Percentiles rank a stretch among this genome's conserved stretches.
phyloP scores from a whole-genome alignment of 441 rosid genomes.

The Jatropha multifida region DNA sequence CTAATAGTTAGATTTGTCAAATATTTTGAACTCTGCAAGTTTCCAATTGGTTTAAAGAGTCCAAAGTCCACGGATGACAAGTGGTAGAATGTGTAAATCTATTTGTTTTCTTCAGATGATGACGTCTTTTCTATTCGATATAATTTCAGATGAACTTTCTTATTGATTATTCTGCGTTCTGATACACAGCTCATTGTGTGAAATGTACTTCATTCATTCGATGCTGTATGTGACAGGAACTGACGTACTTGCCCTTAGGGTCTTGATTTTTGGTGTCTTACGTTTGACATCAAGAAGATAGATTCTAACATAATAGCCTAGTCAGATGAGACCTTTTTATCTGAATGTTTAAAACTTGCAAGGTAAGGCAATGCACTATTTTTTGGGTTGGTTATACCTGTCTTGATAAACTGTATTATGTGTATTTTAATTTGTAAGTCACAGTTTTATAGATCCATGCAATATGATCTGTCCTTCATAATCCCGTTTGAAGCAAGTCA shows the following conservation, averaged over 20 bases:
- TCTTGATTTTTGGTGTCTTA: neutral
- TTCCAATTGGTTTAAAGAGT: no score
- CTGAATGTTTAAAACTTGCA: constrained; percentile 8
- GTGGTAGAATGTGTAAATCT: neutral
- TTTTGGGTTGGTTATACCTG: neutral
- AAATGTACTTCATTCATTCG: neutral
- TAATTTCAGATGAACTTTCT: neutral
- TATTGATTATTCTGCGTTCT: neutral
- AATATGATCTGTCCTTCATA: neutral
- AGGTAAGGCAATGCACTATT: neutral
- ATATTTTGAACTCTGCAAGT: no score
- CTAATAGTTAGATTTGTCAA: no score
- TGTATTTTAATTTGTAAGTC: neutral
- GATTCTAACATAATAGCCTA: neutral
- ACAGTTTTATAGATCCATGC: neutral
- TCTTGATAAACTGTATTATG: neutral
- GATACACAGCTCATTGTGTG: neutral
- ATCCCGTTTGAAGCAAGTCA: neutral
- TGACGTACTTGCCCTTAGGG: neutral
- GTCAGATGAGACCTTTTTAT: neutral
- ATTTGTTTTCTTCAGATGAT: no score
- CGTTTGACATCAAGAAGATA: neutral
- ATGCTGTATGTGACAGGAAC: neutral
- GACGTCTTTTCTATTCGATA: neutral
- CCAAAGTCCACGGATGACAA: no score